Evolutionary conservation across 805 yeast genomes (phyloP), one percentile per base, ranked within the genome.

Genomic region (Candida sonorensis): DNA sequence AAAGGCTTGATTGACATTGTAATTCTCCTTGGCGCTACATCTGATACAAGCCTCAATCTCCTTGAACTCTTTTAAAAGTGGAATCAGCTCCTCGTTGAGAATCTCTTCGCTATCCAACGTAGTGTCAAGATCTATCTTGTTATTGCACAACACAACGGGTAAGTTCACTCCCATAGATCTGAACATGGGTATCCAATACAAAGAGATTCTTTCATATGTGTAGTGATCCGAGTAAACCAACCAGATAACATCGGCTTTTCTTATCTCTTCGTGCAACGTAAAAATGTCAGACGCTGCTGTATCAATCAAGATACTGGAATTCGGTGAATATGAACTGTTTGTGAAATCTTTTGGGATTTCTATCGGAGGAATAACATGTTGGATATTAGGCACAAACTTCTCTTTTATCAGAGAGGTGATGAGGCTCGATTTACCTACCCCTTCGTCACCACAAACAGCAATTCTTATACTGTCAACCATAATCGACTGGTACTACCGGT

Each of bases 131-230:
- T 49, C 45, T 33, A 42, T 38, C 23, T 48, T 87, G 56, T 87
- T 92, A 34, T 88, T 87, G 57, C 94, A 81, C 3, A 92, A 61
- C 1, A 92, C 85, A n/a, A 92, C 79, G 0, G 99, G 98, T 10
- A 90, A 57, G 50, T 92, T 92, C 36, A 90, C 86, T 3, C 98
- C 99, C 70, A 86, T 67, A 0, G 95, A 84, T 40, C 99, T 67
- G 48, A 92, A 81, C 66, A 81, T 72, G 31, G 94, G 92, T 72
- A 92, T 79, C 99, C 99, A 92, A 55, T 87, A 87, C 16, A 90
- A 63, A 3, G 95, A 77, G 4, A 92, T 75, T 29, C 97, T 67
- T 53, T 92, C 97, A 52, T 87, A 92, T 0, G 97, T 86, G 51
- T 87, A 92, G 49, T 87, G 95, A 50, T 88, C 97, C 3, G 92